Evolutionary conservation across 768 basidiomycete species (phyloP), one percentile per base, ranked within the genome.

Genomic region (Boletus barrowsii): DNA sequence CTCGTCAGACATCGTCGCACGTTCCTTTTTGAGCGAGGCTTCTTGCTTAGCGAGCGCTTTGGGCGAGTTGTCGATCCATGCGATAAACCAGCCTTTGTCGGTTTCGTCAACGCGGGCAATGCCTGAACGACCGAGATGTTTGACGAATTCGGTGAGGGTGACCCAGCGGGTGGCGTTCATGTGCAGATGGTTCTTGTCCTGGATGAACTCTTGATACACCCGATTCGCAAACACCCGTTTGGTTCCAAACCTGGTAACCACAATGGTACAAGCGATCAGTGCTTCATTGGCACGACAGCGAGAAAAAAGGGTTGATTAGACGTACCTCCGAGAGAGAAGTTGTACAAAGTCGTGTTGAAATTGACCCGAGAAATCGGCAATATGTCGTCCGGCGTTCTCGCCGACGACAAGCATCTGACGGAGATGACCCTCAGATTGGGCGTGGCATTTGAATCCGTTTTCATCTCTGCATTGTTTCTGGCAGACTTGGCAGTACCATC

Each of bases 121-220:
- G 33, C 97, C 95, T 2, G 78, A 75, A 36, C 92, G 79, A 3
- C 96, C 95, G 30, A 99, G 79, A 62, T 93, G 83, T 71, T 96
- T 94, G 61, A 82, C 78, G 61, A 98, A 99, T 69, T 96, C 96
- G n/a, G 92, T 91, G 64, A 98, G 80, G 13, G 97, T 97, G 29
- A 98, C 92, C 94, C 96, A 99, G 46, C 92, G 86, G 14, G 97
- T 98, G 7, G 95, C 75, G 72, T 99, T 99, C 97, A 99, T 99
- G 76, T 99, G 97, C 30, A 97, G 76, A 71, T 98, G 97, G 42
- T 75, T 68, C 74, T 94, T 95, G 74, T 98, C 95, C 53, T 88
- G 80, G 60, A 99, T 99, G 72, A 92, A 96, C 70, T 98, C 97
- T 72, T 99, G 95, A 63, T 99, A 99, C 14, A 98, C 96, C 44